These are phyloP conservation scores for Edaphochlamys debaryana DNA, from an alignment of 139 green algal genomes.

Conservation along the genomic window DNA sequence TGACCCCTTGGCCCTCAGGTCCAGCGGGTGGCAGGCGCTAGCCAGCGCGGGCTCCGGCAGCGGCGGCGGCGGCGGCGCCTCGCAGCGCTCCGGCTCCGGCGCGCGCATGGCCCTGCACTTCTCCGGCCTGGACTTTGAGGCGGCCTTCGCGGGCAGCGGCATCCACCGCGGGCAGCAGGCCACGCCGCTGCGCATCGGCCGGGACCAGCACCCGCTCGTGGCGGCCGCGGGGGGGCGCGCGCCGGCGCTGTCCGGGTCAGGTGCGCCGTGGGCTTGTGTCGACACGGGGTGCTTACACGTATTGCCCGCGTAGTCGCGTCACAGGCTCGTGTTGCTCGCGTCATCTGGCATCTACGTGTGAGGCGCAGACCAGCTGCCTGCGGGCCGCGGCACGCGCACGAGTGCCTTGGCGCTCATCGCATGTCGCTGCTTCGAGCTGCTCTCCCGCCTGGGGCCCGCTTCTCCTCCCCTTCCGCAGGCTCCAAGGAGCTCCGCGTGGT, in stretches of 20 bases:
- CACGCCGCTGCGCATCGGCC: conserved; percentile 60
- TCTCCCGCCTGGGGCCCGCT: no score
- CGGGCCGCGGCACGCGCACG: no score
- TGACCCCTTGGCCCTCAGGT: not conserved
- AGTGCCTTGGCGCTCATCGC: no score
- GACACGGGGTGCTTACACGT: no score
- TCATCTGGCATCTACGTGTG: no score
- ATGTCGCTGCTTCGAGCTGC: no score
- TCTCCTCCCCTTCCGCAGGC: no score
- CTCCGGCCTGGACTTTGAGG: conserved; percentile 43
- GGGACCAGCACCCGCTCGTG: conserved; percentile 60
- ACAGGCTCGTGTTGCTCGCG: no score
- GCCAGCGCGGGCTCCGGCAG: not conserved
- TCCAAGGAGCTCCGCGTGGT: conserved; percentile 8
- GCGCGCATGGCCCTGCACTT: conserved; percentile 34
- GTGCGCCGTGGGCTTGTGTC: no score
- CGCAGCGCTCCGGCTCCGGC: not conserved
- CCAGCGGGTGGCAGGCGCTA: conserved; percentile 17
- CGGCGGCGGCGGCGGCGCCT: not conserved
- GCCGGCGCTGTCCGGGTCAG: not conserved
- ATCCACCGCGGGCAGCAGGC: conserved; percentile 54
- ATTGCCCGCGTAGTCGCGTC: no score
- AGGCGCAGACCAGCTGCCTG: no score
- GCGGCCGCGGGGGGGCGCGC: not conserved
- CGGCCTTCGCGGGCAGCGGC: conserved; percentile 5